Evolutionary conservation across 192 early-diverging fungal genomes (phyloP), one percentile per base, ranked within the genome.

Genomic region (Linderina pennispora): DNA sequence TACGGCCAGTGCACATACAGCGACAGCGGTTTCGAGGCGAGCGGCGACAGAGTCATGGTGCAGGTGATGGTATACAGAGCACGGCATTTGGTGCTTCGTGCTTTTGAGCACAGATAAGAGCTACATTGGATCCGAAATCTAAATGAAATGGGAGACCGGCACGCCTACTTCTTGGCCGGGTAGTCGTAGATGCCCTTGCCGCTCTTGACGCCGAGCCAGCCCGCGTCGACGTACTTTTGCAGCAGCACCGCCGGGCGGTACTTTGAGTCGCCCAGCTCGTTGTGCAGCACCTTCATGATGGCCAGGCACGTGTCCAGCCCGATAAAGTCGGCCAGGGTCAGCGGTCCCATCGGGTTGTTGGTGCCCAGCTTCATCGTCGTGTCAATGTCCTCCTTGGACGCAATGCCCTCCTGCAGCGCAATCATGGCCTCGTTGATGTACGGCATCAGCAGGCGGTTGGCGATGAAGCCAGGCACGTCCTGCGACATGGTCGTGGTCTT

Each of bases 371-470:
- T 93, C 96, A 98, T 98, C 37, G 96, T 98, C 5, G 86, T 89
- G 58, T 98, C 96, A 65, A 98, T 98, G 61, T 98, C 89, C 58
- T 98, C 92, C 41, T 79, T 77, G 18, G 82, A 84, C 6, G 88
- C 92, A 65, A 92, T 88, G 6, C 87, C 85, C 81, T 91, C 62
- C 62, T 94, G 87, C 16, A 94, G 71, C 11, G 85, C 83, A 50
- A 88, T 85, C 8, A 88, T 50, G 7, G 96, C 93, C 72, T 98
- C 96, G 68, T 98, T 98, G 55, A 98, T 98, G 75, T 98, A 98
- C 26, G 96, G 96, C 92, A 98, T 98, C 60, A 98, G 74, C 47
- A 98, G 49, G 14, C 96, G 78, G 77, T 98, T 98, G 23, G 96
- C 92, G 46, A 98, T 91, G 60, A 98, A 98, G 38, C 92, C 96